Evolutionary conservation across 306 rosid genomes (phyloP), one percentile per base, ranked within the genome.

Genomic region (Phaseolus lunatus): DNA sequence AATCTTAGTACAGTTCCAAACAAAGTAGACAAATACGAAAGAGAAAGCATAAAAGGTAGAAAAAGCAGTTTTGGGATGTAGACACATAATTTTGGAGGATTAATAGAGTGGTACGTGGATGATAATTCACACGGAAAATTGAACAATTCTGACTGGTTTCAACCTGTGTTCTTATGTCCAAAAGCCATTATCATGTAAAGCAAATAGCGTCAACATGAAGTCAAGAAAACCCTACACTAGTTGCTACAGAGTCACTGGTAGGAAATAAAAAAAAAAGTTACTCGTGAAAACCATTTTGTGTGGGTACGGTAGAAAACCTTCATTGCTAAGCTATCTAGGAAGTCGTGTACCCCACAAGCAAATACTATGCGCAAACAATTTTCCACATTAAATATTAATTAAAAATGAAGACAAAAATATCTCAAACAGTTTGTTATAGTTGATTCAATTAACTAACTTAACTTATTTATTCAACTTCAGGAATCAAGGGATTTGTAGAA

Each of bases 1-100:
- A 70, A 71, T 79, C 76, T 22, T 5, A 7, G 39, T 13, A 62
- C 26, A 79, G 67, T 4, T 48, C 61, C 6, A 3, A 24, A 18
- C 15, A 63, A 79, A 71, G 78, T 35, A 7, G 54, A 79, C 73
- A 78, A 27, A 57, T 3, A 9, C 19, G 1, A 54, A 67, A 69
- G 50, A 12, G 14, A 69, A 78, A 57, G 47, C 69, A 44, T 3
- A 8, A 9, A 79, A 62, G 67, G 50, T 72, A 37, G 78, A n/a
- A 26, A 79, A 79, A 79, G 39, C 56, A 72, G 11, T 26, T 14
- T 58, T 4, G 65, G 39, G 39, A 26, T 58, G 65, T 3, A 26
- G 39, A 58, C 39, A 13, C 5, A 43, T 23, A 20, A 45, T 37
- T 39, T 63, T 24, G 24, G 14, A 29, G 67, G 43, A 27, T 29